Evolutionary conservation across 2,329 filamentous ascomycete genomes (phyloP).

Genomic region (Penicillium sp.): DNA sequence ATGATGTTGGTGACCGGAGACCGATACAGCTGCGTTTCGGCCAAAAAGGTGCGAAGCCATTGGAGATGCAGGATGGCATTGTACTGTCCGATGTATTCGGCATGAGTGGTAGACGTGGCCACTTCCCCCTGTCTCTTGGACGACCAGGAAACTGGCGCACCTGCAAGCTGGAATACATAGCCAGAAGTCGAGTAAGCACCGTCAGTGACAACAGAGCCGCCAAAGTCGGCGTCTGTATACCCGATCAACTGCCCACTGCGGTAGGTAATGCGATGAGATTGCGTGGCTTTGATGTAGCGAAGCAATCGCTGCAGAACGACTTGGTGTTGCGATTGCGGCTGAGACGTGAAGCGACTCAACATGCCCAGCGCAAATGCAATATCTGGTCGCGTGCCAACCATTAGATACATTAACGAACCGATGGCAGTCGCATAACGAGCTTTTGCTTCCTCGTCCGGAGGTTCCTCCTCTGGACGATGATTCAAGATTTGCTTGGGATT

Average conservation of each 20-base stretch:
- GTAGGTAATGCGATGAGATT: not conserved
- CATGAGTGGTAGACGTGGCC: slow-evolving; percentile 2
- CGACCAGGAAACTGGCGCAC: slow-evolving; percentile 23
- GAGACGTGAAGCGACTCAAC: too few relatives aligned
- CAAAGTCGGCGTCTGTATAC: slow-evolving; percentile 1
- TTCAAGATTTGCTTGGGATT: too few relatives aligned
- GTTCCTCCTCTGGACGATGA: too few relatives aligned
- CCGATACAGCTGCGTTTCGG: slow-evolving; percentile 6
- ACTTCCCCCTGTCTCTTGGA: slow-evolving; percentile 19
- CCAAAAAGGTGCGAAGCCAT: slow-evolving; percentile 12
- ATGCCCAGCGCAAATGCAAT: too few relatives aligned
- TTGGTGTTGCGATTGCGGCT: too few relatives aligned
- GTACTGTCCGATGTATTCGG: slow-evolving; percentile 7
- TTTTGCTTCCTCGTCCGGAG: too few relatives aligned
- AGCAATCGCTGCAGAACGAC: too few relatives aligned
- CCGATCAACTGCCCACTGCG: slow-evolving; percentile 9
- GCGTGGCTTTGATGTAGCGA: too few relatives aligned
- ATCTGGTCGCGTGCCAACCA: too few relatives aligned
- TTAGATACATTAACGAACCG: too few relatives aligned
- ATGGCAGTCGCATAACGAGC: too few relatives aligned
- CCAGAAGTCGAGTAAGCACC: slow-evolving; percentile 20
- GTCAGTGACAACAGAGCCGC: slow-evolving; percentile 14
- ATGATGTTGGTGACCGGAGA: slow-evolving; percentile 12
- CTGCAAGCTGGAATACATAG: slow-evolving; percentile 22
- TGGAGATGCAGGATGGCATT: slow-evolving; percentile 11